Evolutionary conservation across 371 early-diverging fungal species (phyloP).

Genomic region (Paraphysoderma sedebokerense): DNA sequence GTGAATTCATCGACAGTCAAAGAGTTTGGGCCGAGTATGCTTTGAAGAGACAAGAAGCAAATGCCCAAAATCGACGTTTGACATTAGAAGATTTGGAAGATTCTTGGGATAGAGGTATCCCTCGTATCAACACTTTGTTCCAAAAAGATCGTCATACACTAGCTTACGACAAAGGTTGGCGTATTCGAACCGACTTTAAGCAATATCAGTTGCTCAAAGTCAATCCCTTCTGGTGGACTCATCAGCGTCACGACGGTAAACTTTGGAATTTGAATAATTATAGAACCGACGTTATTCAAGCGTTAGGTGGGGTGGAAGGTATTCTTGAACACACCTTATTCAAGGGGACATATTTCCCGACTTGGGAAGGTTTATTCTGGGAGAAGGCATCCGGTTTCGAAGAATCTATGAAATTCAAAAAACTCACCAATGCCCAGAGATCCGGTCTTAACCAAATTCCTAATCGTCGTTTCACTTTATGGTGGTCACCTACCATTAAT

Average conservation of each 20-base stretch:
- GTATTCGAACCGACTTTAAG: constrained; percentile 92
- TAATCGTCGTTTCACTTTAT: constrained; percentile 98
- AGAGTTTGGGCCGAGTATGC: constrained; percentile 99
- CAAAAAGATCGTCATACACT: constrained; percentile 90
- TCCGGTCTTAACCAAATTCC: constrained; percentile 97
- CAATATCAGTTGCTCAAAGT: constrained; percentile 88
- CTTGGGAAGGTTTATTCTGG: constrained; percentile 99
- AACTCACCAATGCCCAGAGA: constrained; percentile 96
- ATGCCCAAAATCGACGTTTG: constrained; percentile 81
- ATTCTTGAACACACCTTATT: constrained; percentile 97
- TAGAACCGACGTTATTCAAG: constrained; percentile 96
- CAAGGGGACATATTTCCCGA: constrained; percentile 92
- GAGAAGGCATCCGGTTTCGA: constrained; percentile 41
- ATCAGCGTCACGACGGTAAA: constrained; percentile 84
- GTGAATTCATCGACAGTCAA: constrained; percentile 95
- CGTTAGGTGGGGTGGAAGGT: constrained; percentile 95
- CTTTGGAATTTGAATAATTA: constrained; percentile 94
- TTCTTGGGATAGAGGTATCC: constrained; percentile 97
- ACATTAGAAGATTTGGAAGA: constrained; percentile 95
- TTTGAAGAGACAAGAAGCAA: constrained; percentile 89
- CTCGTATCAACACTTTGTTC: constrained; percentile 95
- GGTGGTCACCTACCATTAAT: constrained; percentile 99
- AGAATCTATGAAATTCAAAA: constrained; percentile 47
- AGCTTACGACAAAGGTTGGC: constrained; percentile 98
- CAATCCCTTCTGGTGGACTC: constrained; percentile 95